phyloP scores from a whole-genome alignment of 371 early-diverging fungal genomes.

The Smittium mucronatum region DNA sequence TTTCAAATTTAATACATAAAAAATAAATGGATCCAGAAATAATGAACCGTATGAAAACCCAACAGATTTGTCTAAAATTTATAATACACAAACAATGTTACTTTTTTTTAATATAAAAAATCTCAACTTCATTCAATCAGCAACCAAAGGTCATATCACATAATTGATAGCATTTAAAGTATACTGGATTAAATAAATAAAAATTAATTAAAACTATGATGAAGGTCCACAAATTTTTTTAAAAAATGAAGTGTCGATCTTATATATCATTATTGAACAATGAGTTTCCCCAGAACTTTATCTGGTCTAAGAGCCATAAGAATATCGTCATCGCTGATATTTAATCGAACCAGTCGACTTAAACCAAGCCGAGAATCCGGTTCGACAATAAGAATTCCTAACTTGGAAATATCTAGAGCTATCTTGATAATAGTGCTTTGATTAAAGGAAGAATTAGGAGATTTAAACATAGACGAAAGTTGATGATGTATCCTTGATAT shows the following conservation, averaged over 20 bases:
- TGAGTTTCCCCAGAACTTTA: slow-evolving; percentile 38
- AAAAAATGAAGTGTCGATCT: neutral
- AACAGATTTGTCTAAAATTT: too few relatives aligned
- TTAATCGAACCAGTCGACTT: slow-evolving; percentile 52
- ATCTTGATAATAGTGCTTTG: neutral
- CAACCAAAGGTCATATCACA: too few relatives aligned
- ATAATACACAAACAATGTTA: too few relatives aligned
- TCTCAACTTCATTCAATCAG: too few relatives aligned
- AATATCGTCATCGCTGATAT: slow-evolving; percentile 57
- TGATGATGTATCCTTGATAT: slow-evolving; percentile 44
- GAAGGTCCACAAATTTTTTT: neutral
- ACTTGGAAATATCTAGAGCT: neutral
- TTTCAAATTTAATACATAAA: too few relatives aligned
- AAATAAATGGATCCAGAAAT: too few relatives aligned
- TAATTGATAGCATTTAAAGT: too few relatives aligned
- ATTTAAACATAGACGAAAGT: slow-evolving; percentile 47
- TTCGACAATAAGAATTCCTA: slow-evolving; percentile 9
- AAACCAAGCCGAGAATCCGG: slow-evolving; percentile 40
- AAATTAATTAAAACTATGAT: too few relatives aligned
- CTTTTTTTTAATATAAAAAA: too few relatives aligned
- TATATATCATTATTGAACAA: slow-evolving; percentile 17
- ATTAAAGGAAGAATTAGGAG: slow-evolving; percentile 24
- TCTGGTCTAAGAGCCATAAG: slow-evolving; percentile 58
- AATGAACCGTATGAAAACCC: too few relatives aligned
- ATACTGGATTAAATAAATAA: too few relatives aligned